phyloP scores from a whole-genome alignment of 2,329 filamentous ascomycete genomes.

The Pseudogymnoascus sp. region DNA sequence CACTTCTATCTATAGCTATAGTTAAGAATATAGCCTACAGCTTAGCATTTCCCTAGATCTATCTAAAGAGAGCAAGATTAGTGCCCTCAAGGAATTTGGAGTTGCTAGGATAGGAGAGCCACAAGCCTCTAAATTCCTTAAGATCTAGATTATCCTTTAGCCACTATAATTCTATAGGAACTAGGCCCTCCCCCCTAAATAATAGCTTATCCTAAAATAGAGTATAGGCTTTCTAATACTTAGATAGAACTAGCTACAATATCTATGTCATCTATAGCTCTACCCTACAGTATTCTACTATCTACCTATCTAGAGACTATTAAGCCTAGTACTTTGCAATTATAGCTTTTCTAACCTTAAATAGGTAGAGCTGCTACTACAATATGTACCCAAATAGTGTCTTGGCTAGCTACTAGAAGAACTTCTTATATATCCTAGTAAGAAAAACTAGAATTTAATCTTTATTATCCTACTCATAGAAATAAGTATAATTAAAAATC shows the following conservation, averaged over 20 bases:
- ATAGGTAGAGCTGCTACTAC: background rate
- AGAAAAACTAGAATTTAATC: slow-evolving; percentile 15
- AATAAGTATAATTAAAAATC: slow-evolving; percentile 11
- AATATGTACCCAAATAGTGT: slow-evolving; percentile 12
- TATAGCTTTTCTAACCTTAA: background rate
- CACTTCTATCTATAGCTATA: slow-evolving; percentile 1
- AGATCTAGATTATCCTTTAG: slow-evolving; percentile 15
- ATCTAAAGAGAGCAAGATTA: slow-evolving; percentile 10
- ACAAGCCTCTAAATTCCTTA: slow-evolving; percentile 13
- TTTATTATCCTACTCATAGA: slow-evolving; percentile 16
- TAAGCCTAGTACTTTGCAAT: slow-evolving; percentile 13
- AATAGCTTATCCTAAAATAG: slow-evolving; percentile 12
- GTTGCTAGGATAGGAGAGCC: slow-evolving; percentile 11
- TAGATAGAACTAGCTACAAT: slow-evolving; percentile 10
- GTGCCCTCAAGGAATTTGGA: slow-evolving; percentile 12
- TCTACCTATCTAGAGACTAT: slow-evolving; percentile 12
- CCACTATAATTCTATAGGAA: slow-evolving; percentile 10
- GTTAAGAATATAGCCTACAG: slow-evolving; percentile 15
- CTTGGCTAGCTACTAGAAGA: slow-evolving; percentile 14
- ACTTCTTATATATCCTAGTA: slow-evolving; percentile 13
- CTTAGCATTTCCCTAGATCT: slow-evolving; percentile 7
- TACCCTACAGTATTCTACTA: slow-evolving; percentile 10
- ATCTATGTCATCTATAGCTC: slow-evolving; percentile 14
- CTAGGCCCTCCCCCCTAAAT: slow-evolving; percentile 6
- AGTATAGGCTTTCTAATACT: slow-evolving; percentile 11